These are phyloP conservation scores for Cutaneotrichosporon cyanovorans DNA, from an alignment of 1,284 basidiomycete species.

Conservation along the genomic window DNA sequence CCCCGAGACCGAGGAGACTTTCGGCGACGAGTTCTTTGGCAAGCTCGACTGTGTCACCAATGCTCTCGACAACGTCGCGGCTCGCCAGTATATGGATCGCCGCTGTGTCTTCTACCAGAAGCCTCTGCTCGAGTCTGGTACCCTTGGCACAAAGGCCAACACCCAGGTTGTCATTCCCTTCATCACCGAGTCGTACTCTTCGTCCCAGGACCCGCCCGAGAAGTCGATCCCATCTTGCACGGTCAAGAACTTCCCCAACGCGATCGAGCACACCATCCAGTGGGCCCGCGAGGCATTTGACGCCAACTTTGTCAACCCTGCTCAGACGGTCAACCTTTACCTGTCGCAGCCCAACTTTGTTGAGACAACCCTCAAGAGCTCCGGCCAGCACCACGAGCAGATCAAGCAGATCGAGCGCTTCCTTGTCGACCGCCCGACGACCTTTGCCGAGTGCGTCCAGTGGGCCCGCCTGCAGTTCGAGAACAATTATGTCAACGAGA, in stretches of 20 bases:
- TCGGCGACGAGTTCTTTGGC: conserved; percentile 83
- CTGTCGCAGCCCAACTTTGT: conserved; percentile 94
- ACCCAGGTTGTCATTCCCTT: conserved; percentile 93
- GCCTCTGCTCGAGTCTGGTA: conserved; percentile 93
- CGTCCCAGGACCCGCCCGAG: conserved; percentile 98
- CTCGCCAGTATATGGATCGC: conserved; percentile 97
- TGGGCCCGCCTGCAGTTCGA: conserved; percentile 98
- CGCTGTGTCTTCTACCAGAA: conserved; percentile 97
- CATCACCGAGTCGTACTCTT: conserved; percentile 94
- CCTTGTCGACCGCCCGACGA: conserved; percentile 86
- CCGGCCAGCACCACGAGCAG: conserved; percentile 83
- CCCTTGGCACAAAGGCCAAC: conserved; percentile 97
- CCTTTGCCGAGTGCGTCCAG: conserved; percentile 93
- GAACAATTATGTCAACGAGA: conserved; percentile 87
- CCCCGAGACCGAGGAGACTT: conserved; percentile 81
- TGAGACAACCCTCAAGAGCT: conserved; percentile 81
- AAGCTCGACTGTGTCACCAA: conserved; percentile 94
- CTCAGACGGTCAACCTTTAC: conserved; percentile 91
- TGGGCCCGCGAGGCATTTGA: conserved; percentile 96
- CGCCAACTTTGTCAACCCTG: conserved; percentile 85
- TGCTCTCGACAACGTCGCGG: conserved; percentile 95
- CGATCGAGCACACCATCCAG: conserved; percentile 97
- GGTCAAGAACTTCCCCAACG: conserved; percentile 98
- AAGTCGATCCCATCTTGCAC: conserved; percentile 97
- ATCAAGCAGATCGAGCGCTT: conserved; percentile 83